These are phyloP conservation scores for Lobosporangium transversale DNA, from an alignment of 192 early-diverging fungal species.

Conservation along the genomic window DNA sequence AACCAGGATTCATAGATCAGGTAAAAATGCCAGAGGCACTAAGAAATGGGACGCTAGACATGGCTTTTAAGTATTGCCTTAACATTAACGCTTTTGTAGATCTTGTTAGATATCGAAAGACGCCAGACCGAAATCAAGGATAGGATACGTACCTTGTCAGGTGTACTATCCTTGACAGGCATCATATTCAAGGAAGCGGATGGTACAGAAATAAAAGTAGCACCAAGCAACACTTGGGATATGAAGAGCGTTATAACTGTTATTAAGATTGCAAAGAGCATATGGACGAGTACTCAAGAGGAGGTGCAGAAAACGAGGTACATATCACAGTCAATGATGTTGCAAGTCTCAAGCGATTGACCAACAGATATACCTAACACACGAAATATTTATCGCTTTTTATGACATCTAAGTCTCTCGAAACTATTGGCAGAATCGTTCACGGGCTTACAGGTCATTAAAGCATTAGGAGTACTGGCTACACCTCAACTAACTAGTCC, in stretches of 20 bases:
- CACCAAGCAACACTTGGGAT: conserved; percentile 1
- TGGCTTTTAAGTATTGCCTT: background rate
- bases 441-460: background rate
- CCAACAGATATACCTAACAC: too few relatives aligned
- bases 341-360: too few relatives aligned
- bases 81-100: background rate
- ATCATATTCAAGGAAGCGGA: background rate
- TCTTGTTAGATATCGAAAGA: background rate
- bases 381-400: background rate
- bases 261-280: background rate
- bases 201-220: background rate
- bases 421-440: background rate
- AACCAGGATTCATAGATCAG: conserved; percentile 7
- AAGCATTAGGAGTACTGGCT: conserved; percentile 12
- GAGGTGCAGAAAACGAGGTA: conserved; percentile 3
- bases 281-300: background rate
- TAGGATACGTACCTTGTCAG: background rate
- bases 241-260: background rate
- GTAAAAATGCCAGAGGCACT: background rate
- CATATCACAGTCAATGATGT: too few relatives aligned
- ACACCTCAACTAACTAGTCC: background rate
- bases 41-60: background rate
- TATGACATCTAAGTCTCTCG: conserved; percentile 4
- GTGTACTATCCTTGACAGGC: background rate
- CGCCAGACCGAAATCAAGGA: background rate